Evolutionary conservation across 768 basidiomycete genomes (phyloP).

Genomic region (Boletus rex-veris): DNA sequence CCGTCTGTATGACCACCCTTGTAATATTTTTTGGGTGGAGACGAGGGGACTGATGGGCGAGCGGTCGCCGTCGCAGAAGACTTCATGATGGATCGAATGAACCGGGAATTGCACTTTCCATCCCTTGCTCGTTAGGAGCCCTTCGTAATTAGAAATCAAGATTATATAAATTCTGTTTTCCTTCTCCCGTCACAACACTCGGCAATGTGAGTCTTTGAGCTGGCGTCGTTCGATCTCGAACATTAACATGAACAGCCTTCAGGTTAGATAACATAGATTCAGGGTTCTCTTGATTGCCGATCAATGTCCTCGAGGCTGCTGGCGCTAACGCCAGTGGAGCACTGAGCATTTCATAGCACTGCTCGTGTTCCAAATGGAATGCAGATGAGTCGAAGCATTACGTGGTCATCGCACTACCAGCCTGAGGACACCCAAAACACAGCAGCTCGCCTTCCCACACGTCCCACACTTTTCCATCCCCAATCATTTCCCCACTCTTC

Average conservation of each 20-base stretch:
- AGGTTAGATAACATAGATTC: neutral
- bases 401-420: neutral
- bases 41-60: neutral
- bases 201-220: too few relatives aligned
- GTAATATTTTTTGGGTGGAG: constrained; percentile 1
- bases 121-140: neutral
- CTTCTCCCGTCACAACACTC: too few relatives aligned
- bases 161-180: neutral
- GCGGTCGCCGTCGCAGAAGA: constrained; percentile 1
- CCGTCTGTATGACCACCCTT: neutral
- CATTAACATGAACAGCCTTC: too few relatives aligned
- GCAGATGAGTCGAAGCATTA: neutral
- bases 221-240: too few relatives aligned
- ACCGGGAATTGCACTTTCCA: neutral
- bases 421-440: neutral
- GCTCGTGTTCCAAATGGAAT: neutral
- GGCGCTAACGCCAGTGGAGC: neutral
- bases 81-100: neutral
- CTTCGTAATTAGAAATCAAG: constrained; percentile 4
- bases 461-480: neutral
- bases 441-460: too few relatives aligned
- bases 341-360: neutral
- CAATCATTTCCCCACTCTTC: neutral
- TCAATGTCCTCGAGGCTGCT: neutral
- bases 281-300: neutral